Evolutionary conservation across 176 grass and related monocot species (phyloP), one percentile per base, ranked within the genome.

Genomic region (Coix lacrymajobi): DNA sequence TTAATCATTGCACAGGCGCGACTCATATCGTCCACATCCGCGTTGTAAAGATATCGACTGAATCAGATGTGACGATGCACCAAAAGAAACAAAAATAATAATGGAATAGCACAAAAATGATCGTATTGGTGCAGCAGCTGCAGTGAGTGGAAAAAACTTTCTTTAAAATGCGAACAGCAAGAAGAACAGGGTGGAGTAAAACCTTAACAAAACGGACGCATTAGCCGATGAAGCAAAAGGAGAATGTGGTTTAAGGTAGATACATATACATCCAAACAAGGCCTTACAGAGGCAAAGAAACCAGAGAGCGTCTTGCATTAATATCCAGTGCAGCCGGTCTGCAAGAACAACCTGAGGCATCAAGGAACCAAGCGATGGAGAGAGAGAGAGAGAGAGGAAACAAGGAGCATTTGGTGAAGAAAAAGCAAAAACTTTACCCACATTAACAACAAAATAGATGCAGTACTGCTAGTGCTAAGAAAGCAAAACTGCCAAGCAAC

Each of bases 401-500:
- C n/a, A n/a, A n/a, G 12, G 13, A 2, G 19, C 13, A 58, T 63
- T 62, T 26, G 4, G 1, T 14, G 70, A 66, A 6, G 22, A 73
- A 76, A 74, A 75, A 60, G 62, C 22, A 54, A 61, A 63, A 80
- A 24, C 70, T 79, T 79, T 19, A 73, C 24, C 66, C 25, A 72
- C 56, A 56, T 25, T 37, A 36, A 69, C 25, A 78, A 77, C 76
- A 56, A 11, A 67, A 67, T 56, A 24, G 52, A 83, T 54, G 41
- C 58, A 78, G 66, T 79, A 71, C 20, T 28, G 60, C 19, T 8
- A 75, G 25, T 28, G 60, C 34, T 8, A 66, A 20, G 8, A 36
- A 83, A 39, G 49, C 43, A 73, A 24, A 88, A 73, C n/a, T 54
- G 41, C 45, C 28, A 84, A 44, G 58, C 76, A 75, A 75, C 61